phyloP scores from a whole-genome alignment of 2,329 filamentous ascomycete genomes.

The Cryphonectria japonica region DNA sequence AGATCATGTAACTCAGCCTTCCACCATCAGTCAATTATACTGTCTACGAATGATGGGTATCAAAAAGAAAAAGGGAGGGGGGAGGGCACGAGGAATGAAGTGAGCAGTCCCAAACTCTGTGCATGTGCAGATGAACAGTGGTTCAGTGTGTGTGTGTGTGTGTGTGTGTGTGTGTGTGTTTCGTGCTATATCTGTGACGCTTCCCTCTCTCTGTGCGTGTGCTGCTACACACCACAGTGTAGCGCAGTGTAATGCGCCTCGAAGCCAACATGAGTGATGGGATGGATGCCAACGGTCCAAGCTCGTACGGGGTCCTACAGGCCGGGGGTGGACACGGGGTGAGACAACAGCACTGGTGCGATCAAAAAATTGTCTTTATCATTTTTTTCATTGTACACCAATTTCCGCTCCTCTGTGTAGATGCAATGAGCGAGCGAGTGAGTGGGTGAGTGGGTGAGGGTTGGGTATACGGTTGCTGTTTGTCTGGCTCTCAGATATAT shows the following conservation, averaged over 20 bases:
- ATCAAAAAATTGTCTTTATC: not conserved
- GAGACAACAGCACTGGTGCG: no score
- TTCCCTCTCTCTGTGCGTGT: not conserved
- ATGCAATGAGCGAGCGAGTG: no score
- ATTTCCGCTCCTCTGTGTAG: no score
- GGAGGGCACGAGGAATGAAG: not conserved
- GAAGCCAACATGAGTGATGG: not conserved
- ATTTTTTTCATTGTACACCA: no score
- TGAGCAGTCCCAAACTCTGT: not conserved
- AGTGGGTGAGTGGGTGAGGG: no score
- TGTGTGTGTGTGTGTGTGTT: not conserved
- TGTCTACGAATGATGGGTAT: not conserved
- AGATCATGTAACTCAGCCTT: not conserved
- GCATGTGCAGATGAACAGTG: not conserved
- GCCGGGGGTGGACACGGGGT: not conserved
- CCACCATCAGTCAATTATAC: not conserved
- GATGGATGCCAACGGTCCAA: not conserved
- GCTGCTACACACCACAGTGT: not conserved
- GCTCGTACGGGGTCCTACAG: not conserved
- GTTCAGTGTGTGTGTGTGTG: not conserved
- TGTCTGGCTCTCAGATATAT: no score
- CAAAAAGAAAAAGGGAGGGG: not conserved
- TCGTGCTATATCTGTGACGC: not conserved
- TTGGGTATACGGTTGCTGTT: no score
- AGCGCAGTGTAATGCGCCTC: not conserved